phyloP scores from a whole-genome alignment of 2,329 filamentous ascomycete species.

The Periconia sp. region DNA sequence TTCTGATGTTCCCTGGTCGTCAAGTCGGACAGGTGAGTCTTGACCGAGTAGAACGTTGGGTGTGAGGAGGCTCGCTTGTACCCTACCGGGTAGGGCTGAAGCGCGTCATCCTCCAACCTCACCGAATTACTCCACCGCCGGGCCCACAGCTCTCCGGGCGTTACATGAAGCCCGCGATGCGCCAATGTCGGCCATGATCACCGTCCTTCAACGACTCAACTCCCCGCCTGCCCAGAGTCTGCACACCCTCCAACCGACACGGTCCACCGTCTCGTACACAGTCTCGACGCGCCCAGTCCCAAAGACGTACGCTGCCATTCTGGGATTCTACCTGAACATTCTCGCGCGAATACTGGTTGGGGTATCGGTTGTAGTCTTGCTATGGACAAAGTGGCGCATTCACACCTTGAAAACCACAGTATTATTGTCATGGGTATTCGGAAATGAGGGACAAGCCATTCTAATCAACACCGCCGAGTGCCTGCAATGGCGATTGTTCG shows the following conservation, averaged over 20 bases:
- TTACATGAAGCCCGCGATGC: constrained; percentile 3
- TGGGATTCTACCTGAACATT: constrained; percentile 52
- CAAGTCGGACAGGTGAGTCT: too few relatives aligned
- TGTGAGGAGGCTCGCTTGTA: too few relatives aligned
- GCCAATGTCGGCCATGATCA: constrained; percentile 22
- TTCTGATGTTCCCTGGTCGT: too few relatives aligned
- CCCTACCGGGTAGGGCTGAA: constrained; percentile 20
- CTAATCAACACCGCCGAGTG: constrained; percentile 45
- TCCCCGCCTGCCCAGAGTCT: constrained; percentile 35
- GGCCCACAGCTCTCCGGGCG: not conserved
- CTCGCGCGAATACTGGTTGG: constrained; percentile 54
- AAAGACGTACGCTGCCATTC: constrained; percentile 53
- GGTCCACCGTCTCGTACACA: constrained; percentile 90
- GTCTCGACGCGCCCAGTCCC: constrained; percentile 76
- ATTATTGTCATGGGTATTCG: constrained; percentile 12
- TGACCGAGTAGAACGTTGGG: too few relatives aligned
- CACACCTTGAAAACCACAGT: constrained; percentile 7
- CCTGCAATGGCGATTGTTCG: constrained; percentile 51
- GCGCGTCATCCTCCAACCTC: constrained; percentile 16
- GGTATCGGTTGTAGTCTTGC: constrained; percentile 45
- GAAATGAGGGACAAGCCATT: constrained; percentile 12
- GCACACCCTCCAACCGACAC: constrained; percentile 56
- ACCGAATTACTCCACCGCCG: not conserved
- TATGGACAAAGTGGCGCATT: constrained; percentile 36
- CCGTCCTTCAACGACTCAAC: constrained; percentile 28